Evolutionary conservation across 306 rosid genomes (phyloP), one percentile per base, ranked within the genome.

Genomic region (Quercus robur): DNA sequence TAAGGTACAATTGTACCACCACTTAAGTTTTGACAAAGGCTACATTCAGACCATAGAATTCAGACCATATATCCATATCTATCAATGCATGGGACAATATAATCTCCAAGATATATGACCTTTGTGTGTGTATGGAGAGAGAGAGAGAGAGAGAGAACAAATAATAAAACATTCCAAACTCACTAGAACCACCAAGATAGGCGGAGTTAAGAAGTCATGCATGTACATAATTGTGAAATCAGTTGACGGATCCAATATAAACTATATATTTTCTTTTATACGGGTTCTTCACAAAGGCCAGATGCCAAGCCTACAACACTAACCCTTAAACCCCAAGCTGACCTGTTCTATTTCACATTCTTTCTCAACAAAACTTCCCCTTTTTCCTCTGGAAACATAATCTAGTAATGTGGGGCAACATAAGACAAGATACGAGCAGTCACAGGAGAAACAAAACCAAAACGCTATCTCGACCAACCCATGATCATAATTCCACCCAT

Each of bases 321-420:
- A 67, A 31, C 23, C 44, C 52, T 19, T 67, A 8, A 33, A 17
- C 51, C 72, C 52, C 44, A 67, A 35, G 25, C 52, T 67, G 51
- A 67, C 23, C 51, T 19, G 9, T 35, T 31, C 72, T 5, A 46
- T 52, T 70, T 6, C 75, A 51, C 17, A 49, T 49, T 70, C 76
- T 28, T 19, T 67, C 64, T 51, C 70, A 49, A n/a, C 12, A 70
- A 81, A 62, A 70, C 33, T 77, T n/a, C 38, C 61, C 74, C 11
- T 31, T 38, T 46, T 38, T 38, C 58, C 26, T n/a, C 62, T 21
- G 62, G 77, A 49, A 25, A 18, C 52, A 67, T 12, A 33, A 19
- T 67, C 72, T 3, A 67, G 25, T 33, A 21, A 26, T 19, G 59
- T 23, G 5, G 13, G 15, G 56, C 55, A 56, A 76, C 28, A 64